Base-by-base conservation (phyloP, 2,329 filamentous ascomycete genomes). In the Phialocephala sp. region DNA sequence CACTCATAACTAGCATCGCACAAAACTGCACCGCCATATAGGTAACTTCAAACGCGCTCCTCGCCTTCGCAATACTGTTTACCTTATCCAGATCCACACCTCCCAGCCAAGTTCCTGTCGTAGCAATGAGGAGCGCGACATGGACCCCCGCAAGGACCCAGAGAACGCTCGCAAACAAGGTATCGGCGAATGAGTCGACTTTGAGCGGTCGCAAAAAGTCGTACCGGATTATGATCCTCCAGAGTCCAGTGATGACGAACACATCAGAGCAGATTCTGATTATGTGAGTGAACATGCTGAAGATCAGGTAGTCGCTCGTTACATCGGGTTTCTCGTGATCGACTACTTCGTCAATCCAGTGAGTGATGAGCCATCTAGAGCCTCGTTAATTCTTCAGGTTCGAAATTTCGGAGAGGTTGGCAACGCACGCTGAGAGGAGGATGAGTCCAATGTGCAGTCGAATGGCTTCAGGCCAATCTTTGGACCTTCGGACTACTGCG, bases 321-420 rank as follows among this genome's bases (percentile, higher is more conserved):
- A 59, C 18, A n/a, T 59, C 39, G 12, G 18, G 56, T 8, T 59
- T 24, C 3, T 11, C 36, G 43, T 60, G 58, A n/a, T 2, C 2
- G 8, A 60, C 36, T 20, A 37, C 43, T 20, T n/a, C n/a, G 41
- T 60, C 58, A 22, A 60, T 60, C 39, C 58, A 60, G 41, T 60
- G 58, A n/a, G 41, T 47, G 18, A 60, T 35, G 27, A 60, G 32
- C 58, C 58, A 60, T 36, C 58, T 60, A 14, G 12, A 18, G 8
- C 2, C 8, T 36, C 12, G 24, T 50, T 12, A 60, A 18, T 12
- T 43, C 14, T 24, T 18, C 15, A 15, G 45, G 12, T 24, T 32
- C 11, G 4, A 14, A 41, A 9, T 6, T 32, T 15, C 9, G 22
- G 11, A 27, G 20, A 3, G 24, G 24, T 3, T 14, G 14, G n/a